Base-by-base conservation (phyloP, 345 rosid genomes). In the Eucalyptus coolabah region DNA sequence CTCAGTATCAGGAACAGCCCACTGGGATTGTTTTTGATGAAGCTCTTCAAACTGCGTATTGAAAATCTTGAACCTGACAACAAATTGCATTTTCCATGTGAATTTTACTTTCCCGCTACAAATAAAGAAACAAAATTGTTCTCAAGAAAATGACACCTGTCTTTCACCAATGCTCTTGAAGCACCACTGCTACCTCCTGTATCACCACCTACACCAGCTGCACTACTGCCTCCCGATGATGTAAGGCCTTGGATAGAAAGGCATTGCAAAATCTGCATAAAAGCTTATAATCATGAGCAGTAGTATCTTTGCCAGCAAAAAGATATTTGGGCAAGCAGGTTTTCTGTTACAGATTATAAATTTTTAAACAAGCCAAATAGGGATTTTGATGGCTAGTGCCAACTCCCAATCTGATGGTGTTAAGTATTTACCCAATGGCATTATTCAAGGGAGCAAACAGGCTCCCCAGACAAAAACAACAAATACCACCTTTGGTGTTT, bases 1-100 rank as follows among this genome's bases (percentile, higher is more conserved):
- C 93, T 98, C 99, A 4, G 98, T 94, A 93, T 98, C 99, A 8
- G 99, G 99, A 88, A 98, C 99, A 53, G 99, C 95, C 99, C 99
- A 97, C 87, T 97, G 99, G 82, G 99, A 96, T 91, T 97, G 99
- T 86, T 95, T 98, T 88, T 97, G 97, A 93, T 98, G 99, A 89
- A 98, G 98, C 93, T 98, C 99, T 93, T 98, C 99, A 89, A 98
- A 98, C 88, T 97, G 99, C 90, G 92, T 59, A 91, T 97, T 97
- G 92, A 98, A 98, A 86, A 90, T 94, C 96, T 96, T 98, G 91
- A 96, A 96, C 95, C 99, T 98, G 96, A 92, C 88, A 90, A 77
- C 47, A 92, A 21, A 54, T 37, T 72, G 47, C 85, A 77, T 23
- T 77, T 40, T 77, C 83, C 47, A 40, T 23, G 47, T 40, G 85